Percentiles rank a stretch among this genome's conserved stretches.
These are phyloP conservation scores for Suillus variegatus DNA, from an alignment of 768 basidiomycete genomes.

Conservation along the genomic window DNA sequence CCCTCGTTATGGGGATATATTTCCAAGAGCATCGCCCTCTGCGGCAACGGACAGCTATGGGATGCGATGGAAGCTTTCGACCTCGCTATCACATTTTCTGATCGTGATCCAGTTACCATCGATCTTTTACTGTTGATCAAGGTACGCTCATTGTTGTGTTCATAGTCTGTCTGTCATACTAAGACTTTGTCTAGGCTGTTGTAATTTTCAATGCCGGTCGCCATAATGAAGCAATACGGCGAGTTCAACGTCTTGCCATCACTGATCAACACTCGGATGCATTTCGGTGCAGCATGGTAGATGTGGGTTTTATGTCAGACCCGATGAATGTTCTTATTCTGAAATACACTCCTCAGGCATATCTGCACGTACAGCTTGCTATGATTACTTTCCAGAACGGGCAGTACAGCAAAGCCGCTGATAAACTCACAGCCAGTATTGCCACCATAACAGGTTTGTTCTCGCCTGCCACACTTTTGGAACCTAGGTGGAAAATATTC, in stretches of 20 bases:
- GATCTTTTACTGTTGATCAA: neutral
- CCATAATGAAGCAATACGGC: neutral
- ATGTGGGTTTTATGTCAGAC: neutral
- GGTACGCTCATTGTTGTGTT: neutral
- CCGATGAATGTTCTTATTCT: neutral
- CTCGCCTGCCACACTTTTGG: neutral
- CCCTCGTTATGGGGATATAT: neutral
- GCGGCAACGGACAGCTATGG: neutral
- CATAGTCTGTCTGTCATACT: neutral
- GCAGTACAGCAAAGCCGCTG: neutral
- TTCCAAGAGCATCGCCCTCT: neutral
- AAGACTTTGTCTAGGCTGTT: neutral
- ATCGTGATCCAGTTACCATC: neutral
- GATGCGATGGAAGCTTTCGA: neutral
- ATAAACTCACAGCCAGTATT: neutral
- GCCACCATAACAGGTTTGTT: neutral
- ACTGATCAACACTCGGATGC: neutral
- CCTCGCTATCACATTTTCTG: neutral
- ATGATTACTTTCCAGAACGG: neutral
- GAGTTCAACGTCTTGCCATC: neutral
- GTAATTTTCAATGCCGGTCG: neutral
- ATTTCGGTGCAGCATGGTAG: neutral
- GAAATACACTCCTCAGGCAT: neutral
- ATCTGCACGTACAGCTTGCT: neutral
- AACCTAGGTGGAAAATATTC: neutral